Conservation (phyloP, 163 green algal species). For the Dunaliella salina region DNA sequence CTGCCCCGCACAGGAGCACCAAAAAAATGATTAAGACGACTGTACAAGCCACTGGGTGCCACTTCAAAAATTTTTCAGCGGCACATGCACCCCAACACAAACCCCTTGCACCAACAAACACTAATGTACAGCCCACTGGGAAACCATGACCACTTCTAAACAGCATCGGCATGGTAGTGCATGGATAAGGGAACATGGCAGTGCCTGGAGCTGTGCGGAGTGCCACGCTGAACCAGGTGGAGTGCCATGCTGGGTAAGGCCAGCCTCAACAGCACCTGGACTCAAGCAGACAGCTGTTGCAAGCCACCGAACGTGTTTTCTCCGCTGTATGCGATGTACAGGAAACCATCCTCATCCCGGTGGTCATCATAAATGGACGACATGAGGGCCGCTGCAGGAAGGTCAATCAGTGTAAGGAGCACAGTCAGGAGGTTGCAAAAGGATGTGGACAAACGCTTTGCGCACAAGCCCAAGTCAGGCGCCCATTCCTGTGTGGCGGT, state of each 20-base stretch:
- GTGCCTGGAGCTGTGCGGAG: not conserved
- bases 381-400: slow-evolving; percentile 86
- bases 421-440: too few species aligned
- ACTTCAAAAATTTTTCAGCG: not conserved
- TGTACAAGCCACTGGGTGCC: not conserved
- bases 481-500: too few species aligned
- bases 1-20: not conserved
- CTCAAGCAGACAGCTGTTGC: not conserved
- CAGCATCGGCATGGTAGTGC: not conserved
- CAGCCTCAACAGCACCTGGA: not conserved
- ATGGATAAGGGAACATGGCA: not conserved
- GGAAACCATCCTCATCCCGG: slow-evolving; percentile 97
- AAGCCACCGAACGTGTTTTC: slow-evolving; percentile 78
- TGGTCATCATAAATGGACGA: slow-evolving; percentile 96
- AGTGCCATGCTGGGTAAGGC: not conserved
- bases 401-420: too few species aligned
- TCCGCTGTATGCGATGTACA: slow-evolving; percentile 96
- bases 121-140: not conserved
- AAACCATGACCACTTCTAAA: not conserved
- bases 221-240: too few species aligned
- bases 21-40: not conserved
- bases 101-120: not conserved
- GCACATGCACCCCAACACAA: not conserved
- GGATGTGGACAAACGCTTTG: too few species aligned
- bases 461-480: too few species aligned